phyloP scores from a whole-genome alignment of 1,284 basidiomycete species.

The Kwoniella shivajii region DNA sequence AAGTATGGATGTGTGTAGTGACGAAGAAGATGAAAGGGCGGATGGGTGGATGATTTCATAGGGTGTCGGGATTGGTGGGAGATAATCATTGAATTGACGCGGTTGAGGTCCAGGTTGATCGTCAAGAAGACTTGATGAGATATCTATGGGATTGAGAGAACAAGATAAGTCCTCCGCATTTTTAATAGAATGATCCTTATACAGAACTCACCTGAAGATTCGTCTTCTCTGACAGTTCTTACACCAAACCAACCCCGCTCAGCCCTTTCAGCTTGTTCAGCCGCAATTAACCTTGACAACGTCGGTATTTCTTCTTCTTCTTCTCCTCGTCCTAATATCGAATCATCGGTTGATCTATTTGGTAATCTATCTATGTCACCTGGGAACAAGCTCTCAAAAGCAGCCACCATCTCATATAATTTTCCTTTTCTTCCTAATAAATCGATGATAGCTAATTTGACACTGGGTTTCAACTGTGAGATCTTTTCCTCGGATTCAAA shows the following conservation, averaged over 20 bases:
- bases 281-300: slow-evolving; percentile 14
- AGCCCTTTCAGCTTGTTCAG: slow-evolving; percentile 11
- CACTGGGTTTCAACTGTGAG: background rate
- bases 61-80: slow-evolving; percentile 12
- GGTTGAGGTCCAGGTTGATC: background rate
- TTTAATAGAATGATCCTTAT: background rate
- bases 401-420: slow-evolving; percentile 14
- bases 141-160: no score
- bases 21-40: background rate
- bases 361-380: slow-evolving; percentile 5
- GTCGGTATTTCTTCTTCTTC: slow-evolving; percentile 20
- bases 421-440: slow-evolving; percentile 10
- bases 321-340: background rate
- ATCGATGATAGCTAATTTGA: slow-evolving; percentile 16
- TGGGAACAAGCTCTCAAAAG: slow-evolving; percentile 13
- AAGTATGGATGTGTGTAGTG: background rate
- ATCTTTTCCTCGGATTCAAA: slow-evolving; percentile 3
- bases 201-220: background rate
- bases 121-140: background rate
- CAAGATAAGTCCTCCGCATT: no score
- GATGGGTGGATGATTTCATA: background rate
- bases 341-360: background rate
- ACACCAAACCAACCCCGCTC: slow-evolving; percentile 18
- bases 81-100: slow-evolving; percentile 10
- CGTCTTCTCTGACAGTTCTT: background rate